Conservation (phyloP, 2,329 filamentous ascomycete genomes). For the Colletotrichum tropicale region DNA sequence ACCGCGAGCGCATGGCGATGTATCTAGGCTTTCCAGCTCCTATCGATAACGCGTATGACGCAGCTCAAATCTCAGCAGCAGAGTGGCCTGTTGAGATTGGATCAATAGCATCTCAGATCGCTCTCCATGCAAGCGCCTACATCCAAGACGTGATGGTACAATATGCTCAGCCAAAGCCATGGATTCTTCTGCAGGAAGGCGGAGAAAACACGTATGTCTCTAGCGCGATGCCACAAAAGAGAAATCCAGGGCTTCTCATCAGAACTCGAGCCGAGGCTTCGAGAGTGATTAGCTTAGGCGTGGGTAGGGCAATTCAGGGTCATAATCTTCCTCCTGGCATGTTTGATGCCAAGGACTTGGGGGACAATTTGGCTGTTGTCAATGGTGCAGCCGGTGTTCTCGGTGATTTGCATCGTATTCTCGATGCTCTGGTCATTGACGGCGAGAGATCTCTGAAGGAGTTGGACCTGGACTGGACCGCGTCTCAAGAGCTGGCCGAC, state of each 20-base stretch:
- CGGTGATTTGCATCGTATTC: not conserved
- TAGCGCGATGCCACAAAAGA: conserved; percentile 15
- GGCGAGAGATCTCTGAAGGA: not conserved
- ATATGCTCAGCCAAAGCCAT: conserved; percentile 9
- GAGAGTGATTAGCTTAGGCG: not conserved
- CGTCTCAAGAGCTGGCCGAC: conserved; percentile 13
- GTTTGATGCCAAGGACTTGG: conserved; percentile 5
- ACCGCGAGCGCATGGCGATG: conserved; percentile 11
- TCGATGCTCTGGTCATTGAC: conserved; percentile 3
- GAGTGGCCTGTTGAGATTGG: conserved; percentile 15
- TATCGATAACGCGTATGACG: conserved; percentile 15
- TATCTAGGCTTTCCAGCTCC: conserved; percentile 9
- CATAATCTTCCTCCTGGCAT: conserved; percentile 11
- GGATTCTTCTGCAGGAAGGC: conserved; percentile 11
- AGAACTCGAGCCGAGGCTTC: not conserved
- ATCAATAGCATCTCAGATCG: not conserved
- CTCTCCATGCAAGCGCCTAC: conserved; percentile 2
- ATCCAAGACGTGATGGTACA: conserved; percentile 14
- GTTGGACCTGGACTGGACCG: conserved; percentile 11
- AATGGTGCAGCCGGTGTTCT: not conserved
- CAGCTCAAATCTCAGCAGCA: conserved; percentile 3
- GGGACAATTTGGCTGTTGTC: not conserved
- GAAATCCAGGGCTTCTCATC: not conserved
- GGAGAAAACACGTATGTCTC: conserved; percentile 12
- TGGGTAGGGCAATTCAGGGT: conserved; percentile 9